Evolutionary conservation across 257 asterid species (phyloP).

Genomic region (Haberlea rhodopensis): DNA sequence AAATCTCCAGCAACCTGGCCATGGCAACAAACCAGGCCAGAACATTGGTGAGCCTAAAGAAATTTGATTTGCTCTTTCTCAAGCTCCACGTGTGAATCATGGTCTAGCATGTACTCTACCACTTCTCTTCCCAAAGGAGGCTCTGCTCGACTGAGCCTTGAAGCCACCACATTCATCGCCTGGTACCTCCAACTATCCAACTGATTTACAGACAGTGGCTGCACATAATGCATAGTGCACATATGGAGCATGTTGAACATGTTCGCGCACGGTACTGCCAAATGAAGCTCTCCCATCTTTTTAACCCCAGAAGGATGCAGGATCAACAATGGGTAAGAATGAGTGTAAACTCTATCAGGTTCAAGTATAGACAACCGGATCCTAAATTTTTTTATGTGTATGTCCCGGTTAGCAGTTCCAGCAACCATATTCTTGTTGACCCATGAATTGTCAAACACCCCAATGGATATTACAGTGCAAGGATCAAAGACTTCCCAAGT

Average conservation of each 20-base stretch:
- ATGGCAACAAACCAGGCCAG: slow-evolving; percentile 53
- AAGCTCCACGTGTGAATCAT: slow-evolving; percentile 93
- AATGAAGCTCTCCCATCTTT: slow-evolving; percentile 89
- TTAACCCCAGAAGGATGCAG: slow-evolving; percentile 81
- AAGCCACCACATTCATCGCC: slow-evolving; percentile 78
- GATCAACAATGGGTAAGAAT: slow-evolving; percentile 80
- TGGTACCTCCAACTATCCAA: slow-evolving; percentile 68
- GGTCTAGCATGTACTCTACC: slow-evolving; percentile 93
- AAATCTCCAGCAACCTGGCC: slow-evolving; percentile 47
- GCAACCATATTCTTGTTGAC: slow-evolving; percentile 48
- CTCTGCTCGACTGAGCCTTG: slow-evolving; percentile 72
- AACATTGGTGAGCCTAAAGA: slow-evolving; percentile 69
- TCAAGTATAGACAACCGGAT: slow-evolving; percentile 80
- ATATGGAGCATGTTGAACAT: slow-evolving; percentile 66
- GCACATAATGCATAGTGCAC: slow-evolving; percentile 78
- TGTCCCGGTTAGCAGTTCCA: slow-evolving; percentile 41
- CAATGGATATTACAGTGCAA: slow-evolving; percentile 80
- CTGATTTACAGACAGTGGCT: slow-evolving; percentile 72
- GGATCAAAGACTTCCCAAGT: slow-evolving; percentile 95
- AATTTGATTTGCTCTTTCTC: slow-evolving; percentile 92
- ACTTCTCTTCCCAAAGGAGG: slow-evolving; percentile 83
- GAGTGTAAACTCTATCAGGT: slow-evolving; percentile 71
- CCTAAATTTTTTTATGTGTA: slow-evolving; percentile 74
- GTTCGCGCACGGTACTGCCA: slow-evolving; percentile 77
- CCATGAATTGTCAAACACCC: slow-evolving; percentile 71